These are phyloP conservation scores for Phylloporus sp. DNA, from an alignment of 1,284 basidiomycete species.

Conservation along the genomic window DNA sequence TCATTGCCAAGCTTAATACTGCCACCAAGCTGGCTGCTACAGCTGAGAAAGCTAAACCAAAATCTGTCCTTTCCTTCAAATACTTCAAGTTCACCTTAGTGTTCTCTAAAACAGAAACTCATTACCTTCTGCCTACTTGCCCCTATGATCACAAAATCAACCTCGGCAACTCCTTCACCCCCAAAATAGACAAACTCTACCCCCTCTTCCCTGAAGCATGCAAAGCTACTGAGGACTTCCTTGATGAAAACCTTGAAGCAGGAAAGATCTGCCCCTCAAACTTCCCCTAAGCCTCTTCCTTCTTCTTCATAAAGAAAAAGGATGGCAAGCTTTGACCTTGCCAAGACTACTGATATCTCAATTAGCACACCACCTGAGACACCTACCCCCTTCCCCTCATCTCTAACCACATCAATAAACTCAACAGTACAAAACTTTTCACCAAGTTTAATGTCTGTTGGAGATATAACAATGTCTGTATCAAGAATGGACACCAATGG, in stretches of 20 bases:
- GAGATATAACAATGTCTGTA: too few relatives aligned
- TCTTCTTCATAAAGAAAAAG: neutral
- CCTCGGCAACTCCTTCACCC: neutral
- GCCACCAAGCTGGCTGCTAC: too few relatives aligned
- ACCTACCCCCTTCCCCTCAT: too few relatives aligned
- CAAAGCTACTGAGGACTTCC: neutral
- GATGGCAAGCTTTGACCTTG: neutral
- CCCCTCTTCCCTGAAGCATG: neutral
- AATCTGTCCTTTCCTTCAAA: neutral
- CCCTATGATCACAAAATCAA: neutral
- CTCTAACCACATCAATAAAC: too few relatives aligned
- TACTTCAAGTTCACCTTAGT: neutral
- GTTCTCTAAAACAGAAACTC: neutral
- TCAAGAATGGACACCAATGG: too few relatives aligned
- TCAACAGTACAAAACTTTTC: too few relatives aligned
- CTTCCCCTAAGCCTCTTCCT: neutral
- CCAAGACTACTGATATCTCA: neutral
- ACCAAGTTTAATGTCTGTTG: too few relatives aligned
- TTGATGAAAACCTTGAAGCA: neutral
- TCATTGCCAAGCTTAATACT: too few relatives aligned
- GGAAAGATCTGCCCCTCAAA: neutral
- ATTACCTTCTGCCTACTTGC: neutral
- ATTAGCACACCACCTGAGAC: too few relatives aligned
- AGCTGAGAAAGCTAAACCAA: too few relatives aligned
- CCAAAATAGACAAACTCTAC: neutral